A percentile compares a stretch with the other conserved stretches of the same genome.
These are phyloP conservation scores for Candida glucosophila DNA, from an alignment of 1,139 yeast genomes.

Conservation along the genomic window DNA sequence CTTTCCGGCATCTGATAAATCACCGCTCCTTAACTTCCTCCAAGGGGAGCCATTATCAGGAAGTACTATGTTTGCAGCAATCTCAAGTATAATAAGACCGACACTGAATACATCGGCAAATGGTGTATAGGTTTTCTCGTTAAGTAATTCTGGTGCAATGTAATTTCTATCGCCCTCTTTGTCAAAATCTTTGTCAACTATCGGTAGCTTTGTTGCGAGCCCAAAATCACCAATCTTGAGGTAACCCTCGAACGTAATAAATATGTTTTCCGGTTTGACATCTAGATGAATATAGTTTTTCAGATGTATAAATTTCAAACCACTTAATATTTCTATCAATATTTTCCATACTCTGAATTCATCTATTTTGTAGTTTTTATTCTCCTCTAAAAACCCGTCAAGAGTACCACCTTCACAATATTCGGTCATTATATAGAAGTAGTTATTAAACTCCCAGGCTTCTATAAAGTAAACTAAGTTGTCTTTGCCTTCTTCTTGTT, in stretches of 20 bases:
- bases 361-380: slow-evolving; percentile 68
- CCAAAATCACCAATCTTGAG: slow-evolving; percentile 82
- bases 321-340: slow-evolving; percentile 69
- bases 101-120: slow-evolving; percentile 92
- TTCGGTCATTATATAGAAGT: slow-evolving; percentile 88
- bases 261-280: slow-evolving; percentile 89
- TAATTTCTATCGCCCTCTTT: slow-evolving; percentile 96
- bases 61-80: slow-evolving; percentile 88
- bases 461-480: slow-evolving; percentile 72
- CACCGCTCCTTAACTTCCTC: slow-evolving; percentile 95
- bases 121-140: slow-evolving; percentile 74
- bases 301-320: slow-evolving; percentile 73
- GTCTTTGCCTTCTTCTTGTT: slow-evolving; percentile 69
- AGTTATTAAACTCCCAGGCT: slow-evolving; percentile 75
- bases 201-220: slow-evolving; percentile 45
- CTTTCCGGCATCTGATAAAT: slow-evolving; percentile 88
- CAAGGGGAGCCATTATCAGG: slow-evolving; percentile 97
- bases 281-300: slow-evolving; percentile 76
- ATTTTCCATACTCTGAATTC: slow-evolving; percentile 99
- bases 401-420: slow-evolving; percentile 92
- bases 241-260: slow-evolving; percentile 90
- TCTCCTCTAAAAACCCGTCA: slow-evolving; percentile 70
- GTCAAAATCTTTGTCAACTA: slow-evolving; percentile 56
- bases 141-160: slow-evolving; percentile 92
- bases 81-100: slow-evolving; percentile 87